Conservation (phyloP, 2,329 filamentous ascomycete genomes). For the Penicillium hesseltinei region DNA sequence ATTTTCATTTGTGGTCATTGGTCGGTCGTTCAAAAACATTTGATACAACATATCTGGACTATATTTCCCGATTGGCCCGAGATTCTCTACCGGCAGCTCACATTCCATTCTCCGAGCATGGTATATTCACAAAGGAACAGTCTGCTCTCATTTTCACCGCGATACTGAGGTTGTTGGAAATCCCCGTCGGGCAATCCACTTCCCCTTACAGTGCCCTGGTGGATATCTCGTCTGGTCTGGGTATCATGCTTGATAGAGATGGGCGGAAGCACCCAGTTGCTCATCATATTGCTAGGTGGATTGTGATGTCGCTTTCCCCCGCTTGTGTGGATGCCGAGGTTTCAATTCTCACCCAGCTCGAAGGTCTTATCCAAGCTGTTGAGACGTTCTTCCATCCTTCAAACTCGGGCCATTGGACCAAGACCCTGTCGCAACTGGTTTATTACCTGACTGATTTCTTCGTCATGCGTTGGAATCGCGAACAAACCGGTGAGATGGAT, state of each 20-base stretch:
- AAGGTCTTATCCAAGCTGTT: conserved; percentile 88
- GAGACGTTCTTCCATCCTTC: conserved; percentile 99
- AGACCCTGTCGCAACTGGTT: conserved; percentile 81
- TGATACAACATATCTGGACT: conserved; percentile 83
- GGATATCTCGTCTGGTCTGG: conserved; percentile 79
- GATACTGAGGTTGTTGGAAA: conserved; percentile 83
- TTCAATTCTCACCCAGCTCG: conserved; percentile 79
- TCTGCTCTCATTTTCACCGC: conserved; percentile 91
- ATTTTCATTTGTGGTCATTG: conserved; percentile 95
- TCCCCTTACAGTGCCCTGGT: conserved; percentile 81
- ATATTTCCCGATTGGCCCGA: conserved; percentile 80
- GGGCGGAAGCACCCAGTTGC: conserved; percentile 87
- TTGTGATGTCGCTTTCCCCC: conserved; percentile 89
- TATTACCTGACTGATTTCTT: conserved; percentile 95
- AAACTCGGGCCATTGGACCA: conserved; percentile 90
- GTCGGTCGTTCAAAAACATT: conserved; percentile 85
- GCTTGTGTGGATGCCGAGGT: conserved; percentile 71
- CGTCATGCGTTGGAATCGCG: conserved; percentile 94
- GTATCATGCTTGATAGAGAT: conserved; percentile 85
- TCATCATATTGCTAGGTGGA: conserved; percentile 89
- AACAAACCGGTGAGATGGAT: conserved; percentile 88
- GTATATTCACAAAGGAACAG: conserved; percentile 89
- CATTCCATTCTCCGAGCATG: conserved; percentile 78
- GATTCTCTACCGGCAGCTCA: conserved; percentile 75
- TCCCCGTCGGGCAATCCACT: conserved; percentile 92